Evolutionary conservation across 1,284 basidiomycete genomes (phyloP).

Genomic region (Retiboletus flavoniger): DNA sequence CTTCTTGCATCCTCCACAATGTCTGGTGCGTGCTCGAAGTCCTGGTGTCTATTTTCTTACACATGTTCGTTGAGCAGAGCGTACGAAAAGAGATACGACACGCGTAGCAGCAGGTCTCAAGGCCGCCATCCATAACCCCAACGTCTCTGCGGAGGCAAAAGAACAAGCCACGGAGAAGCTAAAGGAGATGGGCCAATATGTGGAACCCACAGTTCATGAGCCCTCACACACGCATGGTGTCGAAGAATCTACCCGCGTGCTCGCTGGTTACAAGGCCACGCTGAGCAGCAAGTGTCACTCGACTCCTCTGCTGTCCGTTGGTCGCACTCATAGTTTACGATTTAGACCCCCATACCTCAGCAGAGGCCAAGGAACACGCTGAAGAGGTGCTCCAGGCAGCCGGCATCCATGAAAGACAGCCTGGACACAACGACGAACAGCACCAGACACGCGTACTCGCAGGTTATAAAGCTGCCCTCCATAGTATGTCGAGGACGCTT

Average conservation of each 20-base stretch:
- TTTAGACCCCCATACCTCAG: constrained; percentile 42
- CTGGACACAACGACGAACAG: constrained; percentile 37
- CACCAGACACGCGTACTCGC: constrained; percentile 42
- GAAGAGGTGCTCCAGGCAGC: constrained; percentile 42
- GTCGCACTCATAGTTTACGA: neutral
- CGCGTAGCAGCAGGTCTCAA: constrained; percentile 55
- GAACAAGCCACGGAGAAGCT: constrained; percentile 45
- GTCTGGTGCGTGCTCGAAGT: constrained; percentile 23
- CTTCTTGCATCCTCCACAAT: constrained; percentile 9
- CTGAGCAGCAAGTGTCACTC: constrained; percentile 40
- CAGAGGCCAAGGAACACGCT: constrained; percentile 51
- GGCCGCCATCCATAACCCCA: constrained; percentile 53
- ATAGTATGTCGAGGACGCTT: constrained; percentile 35
- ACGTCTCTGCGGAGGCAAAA: constrained; percentile 53
- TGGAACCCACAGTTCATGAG: constrained; percentile 13
- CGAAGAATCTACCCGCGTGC: constrained; percentile 34
- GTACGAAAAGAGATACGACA: constrained; percentile 37
- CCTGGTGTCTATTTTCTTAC: neutral
- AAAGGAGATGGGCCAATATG: constrained; percentile 37
- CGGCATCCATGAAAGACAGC: constrained; percentile 31
- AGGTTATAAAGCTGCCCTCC: constrained; percentile 51
- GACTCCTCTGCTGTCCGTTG: neutral
- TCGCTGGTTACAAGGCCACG: constrained; percentile 55
- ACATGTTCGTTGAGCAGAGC: constrained; percentile 18
- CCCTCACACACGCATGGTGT: constrained; percentile 1